Evolutionary conservation across 1,284 basidiomycete genomes (phyloP).

Genomic region (Phaffia rhodozyma): DNA sequence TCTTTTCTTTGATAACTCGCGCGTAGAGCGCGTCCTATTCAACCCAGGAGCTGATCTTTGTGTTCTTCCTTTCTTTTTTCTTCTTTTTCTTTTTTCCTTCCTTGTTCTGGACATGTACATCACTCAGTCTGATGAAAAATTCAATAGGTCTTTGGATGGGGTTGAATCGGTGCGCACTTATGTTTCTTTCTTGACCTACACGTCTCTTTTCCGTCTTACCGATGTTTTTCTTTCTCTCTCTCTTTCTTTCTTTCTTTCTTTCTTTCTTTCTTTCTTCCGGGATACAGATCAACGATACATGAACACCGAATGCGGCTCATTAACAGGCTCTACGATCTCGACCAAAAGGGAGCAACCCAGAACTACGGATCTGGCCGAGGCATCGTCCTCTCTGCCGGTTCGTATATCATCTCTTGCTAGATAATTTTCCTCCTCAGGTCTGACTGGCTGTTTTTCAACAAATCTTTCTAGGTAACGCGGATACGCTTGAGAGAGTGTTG

Average conservation of each 20-base stretch:
- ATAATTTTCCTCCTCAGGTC: constrained; percentile 32
- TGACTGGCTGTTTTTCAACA: constrained; percentile 31
- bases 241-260: background rate
- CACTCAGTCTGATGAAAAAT: constrained; percentile 6
- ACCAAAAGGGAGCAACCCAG: constrained; percentile 20
- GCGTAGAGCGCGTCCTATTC: too few relatives aligned
- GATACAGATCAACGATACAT: constrained; percentile 21
- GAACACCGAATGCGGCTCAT: constrained; percentile 32
- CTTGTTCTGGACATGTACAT: background rate
- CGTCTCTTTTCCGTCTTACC: too few relatives aligned
- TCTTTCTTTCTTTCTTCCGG: background rate
- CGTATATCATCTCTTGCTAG: constrained; percentile 36
- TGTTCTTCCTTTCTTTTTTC: background rate
- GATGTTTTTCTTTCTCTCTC: background rate
- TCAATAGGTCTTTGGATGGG: constrained; percentile 4
- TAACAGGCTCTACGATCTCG: constrained; percentile 27
- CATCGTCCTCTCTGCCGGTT: constrained; percentile 42
- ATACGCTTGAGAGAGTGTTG: constrained; percentile 37
- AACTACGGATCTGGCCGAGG: constrained; percentile 32
- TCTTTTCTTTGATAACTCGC: too few relatives aligned
- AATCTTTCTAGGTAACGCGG: constrained; percentile 33
- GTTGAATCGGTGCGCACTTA: constrained; percentile 4
- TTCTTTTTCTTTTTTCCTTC: background rate
- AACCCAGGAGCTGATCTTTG: too few relatives aligned
- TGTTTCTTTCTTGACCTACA: background rate